Percentiles rank a stretch among this genome's conserved stretches.
Evolutionary conservation across 768 basidiomycete species (phyloP).

Genomic region (Trametes coccinea): DNA sequence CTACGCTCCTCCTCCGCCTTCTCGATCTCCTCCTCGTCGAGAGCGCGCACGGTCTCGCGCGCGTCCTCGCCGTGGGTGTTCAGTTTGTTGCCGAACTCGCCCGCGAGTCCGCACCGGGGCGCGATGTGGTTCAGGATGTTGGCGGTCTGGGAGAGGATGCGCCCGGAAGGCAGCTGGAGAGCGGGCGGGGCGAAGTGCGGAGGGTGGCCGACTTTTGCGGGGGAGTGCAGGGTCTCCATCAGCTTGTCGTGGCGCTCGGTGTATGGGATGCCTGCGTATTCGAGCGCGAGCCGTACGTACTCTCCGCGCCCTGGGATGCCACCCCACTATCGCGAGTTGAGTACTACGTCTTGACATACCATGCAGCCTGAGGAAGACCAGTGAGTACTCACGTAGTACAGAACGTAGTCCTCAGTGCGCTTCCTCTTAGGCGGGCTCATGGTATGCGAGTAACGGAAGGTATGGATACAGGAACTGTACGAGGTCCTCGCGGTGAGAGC

Average conservation of each 20-base stretch:
- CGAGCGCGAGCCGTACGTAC: conserved; percentile 40
- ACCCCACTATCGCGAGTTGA: conserved; percentile 28
- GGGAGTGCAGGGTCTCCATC: conserved; percentile 22
- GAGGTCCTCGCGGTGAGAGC: not conserved
- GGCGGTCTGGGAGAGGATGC: conserved; percentile 37
- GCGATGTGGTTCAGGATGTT: conserved; percentile 40
- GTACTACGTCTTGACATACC: too few species aligned
- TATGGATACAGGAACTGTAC: not conserved
- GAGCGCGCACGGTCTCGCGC: conserved; percentile 8
- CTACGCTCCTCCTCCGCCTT: conserved; percentile 34
- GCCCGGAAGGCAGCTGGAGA: conserved; percentile 35
- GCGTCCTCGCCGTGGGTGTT: conserved; percentile 5
- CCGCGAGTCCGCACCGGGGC: conserved; percentile 37
- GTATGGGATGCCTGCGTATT: conserved; percentile 38
- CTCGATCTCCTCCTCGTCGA: conserved; percentile 30
- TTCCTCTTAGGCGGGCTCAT: conserved; percentile 9
- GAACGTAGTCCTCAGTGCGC: conserved; percentile 13
- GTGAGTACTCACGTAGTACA: conserved; percentile 6
- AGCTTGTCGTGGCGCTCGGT: conserved; percentile 27
- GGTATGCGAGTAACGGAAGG: not conserved
- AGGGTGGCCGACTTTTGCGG: conserved; percentile 25
- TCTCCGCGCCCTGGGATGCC: conserved; percentile 41
- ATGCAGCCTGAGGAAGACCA: too few species aligned
- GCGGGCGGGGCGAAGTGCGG: conserved; percentile 45
- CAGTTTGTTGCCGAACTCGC: conserved; percentile 21